Base-by-base conservation (phyloP, 768 basidiomycete species). In the Lactifluus pinguis region DNA sequence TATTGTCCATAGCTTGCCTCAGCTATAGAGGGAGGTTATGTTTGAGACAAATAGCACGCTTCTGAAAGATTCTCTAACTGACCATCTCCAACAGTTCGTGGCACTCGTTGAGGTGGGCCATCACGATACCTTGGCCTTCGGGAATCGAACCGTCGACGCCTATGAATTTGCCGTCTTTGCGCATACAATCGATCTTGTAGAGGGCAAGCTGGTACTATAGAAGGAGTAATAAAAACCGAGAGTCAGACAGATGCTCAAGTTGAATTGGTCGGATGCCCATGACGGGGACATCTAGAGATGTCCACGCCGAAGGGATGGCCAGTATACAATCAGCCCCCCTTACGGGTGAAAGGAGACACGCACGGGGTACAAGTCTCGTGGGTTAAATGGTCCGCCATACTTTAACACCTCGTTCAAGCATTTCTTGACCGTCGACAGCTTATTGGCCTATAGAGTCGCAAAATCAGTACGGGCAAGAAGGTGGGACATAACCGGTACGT, bases 61-160 rank as follows among this genome's bases (percentile, higher is more conserved):
- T 25, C 25, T 25, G 25, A 25, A 25, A 25, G 25, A 25, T 25
- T 25, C 25, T 25, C 25, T 25, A 25, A 25, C 25, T 25, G 14
- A 90, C 90, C 93, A 98, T 95, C 75, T 94, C 93, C 13, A 98
- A 77, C 57, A 98, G 76, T 72, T 98, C 95, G 69, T 98, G 95
- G 61, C 94, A 95, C 73, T 98, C 95, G 65, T 88, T 94, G 53
- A 98, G 75, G 72, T 98, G 93, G 4, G 95, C 95, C 80, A 93
- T 93, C 55, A 98, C 81, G 67, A 95, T 92, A 14, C 92, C 95
- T 71, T 98, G 95, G 2, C 95, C 95, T 72, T 98, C 95, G 1
- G 95, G 95, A 66, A 98, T 83, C 30, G 80, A 77, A 1, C 95
- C 95, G 67, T 97, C 95, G 17, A 82, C 78, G 25, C 92, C 90